These are phyloP conservation scores for Suhomyces vadensis DNA, from an alignment of 805 yeast genomes.

Conservation along the genomic window DNA sequence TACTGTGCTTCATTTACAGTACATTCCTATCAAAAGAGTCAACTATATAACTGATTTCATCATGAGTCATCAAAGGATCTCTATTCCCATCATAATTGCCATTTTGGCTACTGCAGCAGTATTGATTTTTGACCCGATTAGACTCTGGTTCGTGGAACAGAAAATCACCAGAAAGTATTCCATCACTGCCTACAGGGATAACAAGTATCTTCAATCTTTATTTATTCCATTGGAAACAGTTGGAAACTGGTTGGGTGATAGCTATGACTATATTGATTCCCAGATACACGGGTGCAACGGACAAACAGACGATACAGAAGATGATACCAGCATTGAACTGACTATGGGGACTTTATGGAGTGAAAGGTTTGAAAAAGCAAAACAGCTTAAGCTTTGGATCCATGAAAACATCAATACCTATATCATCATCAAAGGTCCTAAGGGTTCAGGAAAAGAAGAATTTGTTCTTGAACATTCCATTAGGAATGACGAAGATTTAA, in stretches of 20 bases:
- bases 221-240: constrained; percentile 29
- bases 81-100: constrained; percentile 79
- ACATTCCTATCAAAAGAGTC: constrained; percentile 55
- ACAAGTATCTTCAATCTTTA: constrained; percentile 27
- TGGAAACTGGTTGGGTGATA: constrained; percentile 25
- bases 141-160: constrained; percentile 74
- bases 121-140: constrained; percentile 86
- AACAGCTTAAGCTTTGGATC: constrained; percentile 74
- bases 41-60: constrained; percentile 59
- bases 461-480: constrained; percentile 70
- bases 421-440: constrained; percentile 87
- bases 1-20: constrained; percentile 67
- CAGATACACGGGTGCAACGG: constrained; percentile 18
- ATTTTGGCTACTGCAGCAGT: constrained; percentile 80
- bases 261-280: constrained; percentile 41
- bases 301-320: constrained; percentile 29
- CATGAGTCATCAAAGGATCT: constrained; percentile 74
- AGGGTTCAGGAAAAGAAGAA: constrained; percentile 91
- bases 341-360: constrained; percentile 53
- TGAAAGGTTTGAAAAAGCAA: constrained; percentile 66
- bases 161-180: constrained; percentile 66
- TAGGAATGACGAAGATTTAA: constrained; percentile 46
- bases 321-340: constrained; percentile 20
- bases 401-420: constrained; percentile 89
- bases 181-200: constrained; percentile 46